Evolutionary conservation across 2,329 filamentous ascomycete genomes (phyloP).

Genomic region (Lomentospora prolificans): DNA sequence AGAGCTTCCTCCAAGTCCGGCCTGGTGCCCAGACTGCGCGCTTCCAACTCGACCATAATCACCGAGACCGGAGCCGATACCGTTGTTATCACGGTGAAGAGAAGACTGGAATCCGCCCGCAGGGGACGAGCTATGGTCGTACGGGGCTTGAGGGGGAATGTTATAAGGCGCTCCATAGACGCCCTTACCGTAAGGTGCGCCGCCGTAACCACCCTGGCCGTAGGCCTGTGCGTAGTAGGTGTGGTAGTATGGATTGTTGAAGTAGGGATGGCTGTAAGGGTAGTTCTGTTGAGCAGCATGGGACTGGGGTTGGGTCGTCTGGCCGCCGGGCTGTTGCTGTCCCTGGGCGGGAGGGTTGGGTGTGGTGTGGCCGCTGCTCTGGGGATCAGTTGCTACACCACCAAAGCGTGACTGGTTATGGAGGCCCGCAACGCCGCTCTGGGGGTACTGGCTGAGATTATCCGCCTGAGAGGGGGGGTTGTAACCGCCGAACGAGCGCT

Average conservation of each 20-base stretch:
- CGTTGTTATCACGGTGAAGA: slow-evolving; percentile 41
- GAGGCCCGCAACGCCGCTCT: slow-evolving; percentile 51
- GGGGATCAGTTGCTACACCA: slow-evolving; percentile 51
- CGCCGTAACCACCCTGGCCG: slow-evolving; percentile 38
- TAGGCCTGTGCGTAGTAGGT: slow-evolving; percentile 48
- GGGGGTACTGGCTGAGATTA: slow-evolving; percentile 60
- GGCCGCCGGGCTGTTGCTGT: slow-evolving; percentile 33
- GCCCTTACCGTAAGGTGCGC: slow-evolving; percentile 44
- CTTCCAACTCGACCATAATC: slow-evolving; percentile 41
- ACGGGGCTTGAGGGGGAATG: slow-evolving; percentile 45
- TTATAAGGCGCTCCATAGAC: slow-evolving; percentile 49
- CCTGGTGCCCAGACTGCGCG: slow-evolving; percentile 40
- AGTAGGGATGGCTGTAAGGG: slow-evolving; percentile 49
- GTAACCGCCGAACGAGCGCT: slow-evolving; percentile 72
- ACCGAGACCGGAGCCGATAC: slow-evolving; percentile 38
- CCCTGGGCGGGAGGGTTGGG: slow-evolving; percentile 57
- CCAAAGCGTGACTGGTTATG: slow-evolving; percentile 51
- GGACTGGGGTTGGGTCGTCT: slow-evolving; percentile 33
- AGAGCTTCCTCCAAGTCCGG: slow-evolving; percentile 37
- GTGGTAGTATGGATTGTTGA: slow-evolving; percentile 52
- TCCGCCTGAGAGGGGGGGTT: slow-evolving; percentile 48
- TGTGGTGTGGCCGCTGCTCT: slow-evolving; percentile 83
- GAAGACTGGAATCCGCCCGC: slow-evolving; percentile 43
- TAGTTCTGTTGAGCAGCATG: slow-evolving; percentile 37
- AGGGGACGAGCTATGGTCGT: slow-evolving; percentile 46